These are phyloP conservation scores for Jamesozyma piceae DNA, from an alignment of 805 yeast genomes.

Conservation along the genomic window DNA sequence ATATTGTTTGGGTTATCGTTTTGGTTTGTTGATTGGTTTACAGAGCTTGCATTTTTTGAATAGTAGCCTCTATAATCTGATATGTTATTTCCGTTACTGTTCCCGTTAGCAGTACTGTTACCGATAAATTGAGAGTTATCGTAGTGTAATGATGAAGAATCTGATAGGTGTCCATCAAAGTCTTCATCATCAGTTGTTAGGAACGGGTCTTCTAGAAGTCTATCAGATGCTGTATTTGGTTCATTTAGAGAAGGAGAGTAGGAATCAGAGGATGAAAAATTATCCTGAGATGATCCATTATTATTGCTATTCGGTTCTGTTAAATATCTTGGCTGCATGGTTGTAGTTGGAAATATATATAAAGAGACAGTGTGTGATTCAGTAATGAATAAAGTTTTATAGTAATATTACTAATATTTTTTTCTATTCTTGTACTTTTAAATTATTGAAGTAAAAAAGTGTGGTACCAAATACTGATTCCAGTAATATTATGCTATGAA, in stretches of 20 bases:
- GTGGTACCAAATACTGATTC: no score
- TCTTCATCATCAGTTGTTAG: conserved; percentile 12
- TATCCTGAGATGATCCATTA: conserved; percentile 1
- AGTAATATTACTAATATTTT: no score
- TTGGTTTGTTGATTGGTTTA: conserved; percentile 1
- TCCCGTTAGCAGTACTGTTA: no score
- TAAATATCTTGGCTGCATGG: conserved; percentile 23
- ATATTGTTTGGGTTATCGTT: conserved; percentile 3
- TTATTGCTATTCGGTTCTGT: conserved; percentile 6
- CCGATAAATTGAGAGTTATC: background rate
- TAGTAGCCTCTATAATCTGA: conserved; percentile 29
- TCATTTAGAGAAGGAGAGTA: background rate
- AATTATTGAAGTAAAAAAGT: no score
- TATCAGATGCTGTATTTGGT: background rate
- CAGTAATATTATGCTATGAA: no score
- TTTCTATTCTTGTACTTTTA: no score
- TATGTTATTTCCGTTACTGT: conserved; percentile 1
- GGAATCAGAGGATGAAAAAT: conserved; percentile 12
- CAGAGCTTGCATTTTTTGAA: conserved; percentile 14
- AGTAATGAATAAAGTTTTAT: no score
- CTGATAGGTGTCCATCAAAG: background rate
- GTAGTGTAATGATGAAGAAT: conserved; percentile 3
- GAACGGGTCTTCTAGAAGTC: conserved; percentile 8
- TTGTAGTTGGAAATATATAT: no score
- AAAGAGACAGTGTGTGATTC: no score